These are phyloP conservation scores for Spizellomyces sp. DNA, from an alignment of 192 early-diverging fungal genomes.

Conservation along the genomic window DNA sequence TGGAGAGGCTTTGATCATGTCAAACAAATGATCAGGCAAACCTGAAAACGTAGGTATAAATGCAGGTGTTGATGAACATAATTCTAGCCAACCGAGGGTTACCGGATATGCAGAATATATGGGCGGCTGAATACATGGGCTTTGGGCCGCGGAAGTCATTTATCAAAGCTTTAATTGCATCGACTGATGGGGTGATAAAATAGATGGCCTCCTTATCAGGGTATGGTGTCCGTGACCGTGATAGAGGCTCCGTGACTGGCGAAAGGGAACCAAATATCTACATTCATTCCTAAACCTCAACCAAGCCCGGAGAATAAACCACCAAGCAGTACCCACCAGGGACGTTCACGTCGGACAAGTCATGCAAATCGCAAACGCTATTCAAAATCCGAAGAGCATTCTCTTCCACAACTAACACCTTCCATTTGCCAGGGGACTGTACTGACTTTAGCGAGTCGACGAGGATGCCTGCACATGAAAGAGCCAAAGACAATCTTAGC, in stretches of 20 bases:
- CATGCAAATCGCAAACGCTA: conserved; percentile 74
- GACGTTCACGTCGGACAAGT: conserved; percentile 74
- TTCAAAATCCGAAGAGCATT: conserved; percentile 71
- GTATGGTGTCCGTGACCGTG: conserved; percentile 51
- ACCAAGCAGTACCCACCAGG: conserved; percentile 48
- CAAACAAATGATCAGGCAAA: conserved; percentile 66
- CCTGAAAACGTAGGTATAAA: conserved; percentile 44
- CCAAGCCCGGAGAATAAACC: not conserved
- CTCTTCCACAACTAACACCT: conserved; percentile 81
- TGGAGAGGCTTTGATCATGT: conserved; percentile 56
- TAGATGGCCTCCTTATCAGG: conserved; percentile 64
- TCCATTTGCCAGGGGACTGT: conserved; percentile 68
- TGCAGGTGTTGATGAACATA: not conserved
- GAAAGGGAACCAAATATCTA: not conserved
- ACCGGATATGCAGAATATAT: conserved; percentile 55
- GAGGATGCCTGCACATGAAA: conserved; percentile 29
- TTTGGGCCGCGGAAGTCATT: conserved; percentile 52
- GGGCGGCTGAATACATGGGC: conserved; percentile 55
- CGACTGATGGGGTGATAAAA: conserved; percentile 51
- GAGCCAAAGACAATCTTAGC: not conserved
- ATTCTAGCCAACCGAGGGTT: conserved; percentile 14
- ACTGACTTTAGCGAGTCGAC: conserved; percentile 77
- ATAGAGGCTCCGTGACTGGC: conserved; percentile 47
- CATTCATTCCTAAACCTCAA: not conserved
- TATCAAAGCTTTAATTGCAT: conserved; percentile 47